Evolutionary conservation across 768 basidiomycete species (phyloP).

Genomic region (Suillus sp.): DNA sequence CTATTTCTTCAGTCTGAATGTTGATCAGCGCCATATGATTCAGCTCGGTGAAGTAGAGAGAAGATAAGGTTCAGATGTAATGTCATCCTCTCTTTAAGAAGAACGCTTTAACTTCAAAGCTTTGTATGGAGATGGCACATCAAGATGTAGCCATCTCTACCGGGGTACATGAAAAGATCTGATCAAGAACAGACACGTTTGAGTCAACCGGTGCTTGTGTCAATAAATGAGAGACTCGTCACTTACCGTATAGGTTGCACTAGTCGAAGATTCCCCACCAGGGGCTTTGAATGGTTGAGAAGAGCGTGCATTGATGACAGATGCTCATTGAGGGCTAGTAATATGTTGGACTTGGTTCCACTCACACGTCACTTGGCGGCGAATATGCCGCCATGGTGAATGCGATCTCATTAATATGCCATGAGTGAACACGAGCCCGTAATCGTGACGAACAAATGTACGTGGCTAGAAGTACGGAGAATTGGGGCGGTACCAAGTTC

Average conservation of each 20-base stretch:
- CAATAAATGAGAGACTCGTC: neutral
- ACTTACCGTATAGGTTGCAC: neutral
- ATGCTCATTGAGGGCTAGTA: neutral
- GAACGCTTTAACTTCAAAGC: neutral
- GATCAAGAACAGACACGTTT: neutral
- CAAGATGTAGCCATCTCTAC: neutral
- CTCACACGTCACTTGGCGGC: neutral
- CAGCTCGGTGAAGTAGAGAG: neutral
- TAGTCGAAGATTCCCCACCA: neutral
- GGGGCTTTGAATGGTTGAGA: neutral
- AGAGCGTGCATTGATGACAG: neutral
- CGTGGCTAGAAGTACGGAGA: neutral
- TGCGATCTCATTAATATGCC: neutral
- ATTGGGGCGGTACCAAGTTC: neutral
- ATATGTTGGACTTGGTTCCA: neutral
- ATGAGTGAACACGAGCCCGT: neutral
- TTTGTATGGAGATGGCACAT: neutral
- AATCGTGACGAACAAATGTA: neutral
- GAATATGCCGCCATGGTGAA: neutral
- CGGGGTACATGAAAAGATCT: neutral
- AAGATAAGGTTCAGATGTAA: neutral
- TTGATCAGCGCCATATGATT: neutral
- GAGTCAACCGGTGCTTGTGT: neutral
- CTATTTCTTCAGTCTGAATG: neutral
- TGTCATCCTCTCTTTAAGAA: neutral